Evolutionary conservation across 768 basidiomycete genomes (phyloP), one percentile per base, ranked within the genome.

Genomic region (Boletus patriciae): DNA sequence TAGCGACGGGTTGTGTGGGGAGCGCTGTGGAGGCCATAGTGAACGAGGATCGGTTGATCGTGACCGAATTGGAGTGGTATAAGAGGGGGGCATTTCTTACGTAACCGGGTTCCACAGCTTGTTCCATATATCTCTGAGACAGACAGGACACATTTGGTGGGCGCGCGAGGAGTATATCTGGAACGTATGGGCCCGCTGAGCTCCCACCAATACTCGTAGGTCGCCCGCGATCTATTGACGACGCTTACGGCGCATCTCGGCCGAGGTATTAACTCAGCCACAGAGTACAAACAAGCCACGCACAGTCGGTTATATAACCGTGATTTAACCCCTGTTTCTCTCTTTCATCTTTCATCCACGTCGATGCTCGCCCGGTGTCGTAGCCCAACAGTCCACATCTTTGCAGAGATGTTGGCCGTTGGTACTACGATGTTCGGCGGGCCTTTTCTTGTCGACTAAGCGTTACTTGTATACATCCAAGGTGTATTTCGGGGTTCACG

Each of bases 381-480:
- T 62, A 62, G 62, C 56, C 56, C 61, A 59, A 59, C 52, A 58
- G 56, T 62, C 60, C 60, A 65, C 63, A 65, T 55, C 55, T 9
- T 11, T 29, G 25, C 49, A 46, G 18, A 31, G 45, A 4, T 55
- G 63, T 50, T 6, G 55, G 41, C 50, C 4, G 55, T 47, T 50
- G 50, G 51, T 18, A 33, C 54, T 65, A 65, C 56, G 63, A 61
- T 12, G 23, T 33, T 55, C 23, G 40, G 36, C 42, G 29, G n/a
- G 46, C 23, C 19, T n/a, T 15, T 5, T 9, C 21, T 37, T 23
- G 29, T 31, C 27, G 10, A 45, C 23, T 3, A 18, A 25, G 4
- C 44, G 3, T 27, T 44, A 11, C n/a, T 19, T 19, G 27, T 29
- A 29, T 29, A 29, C 29, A 7, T 10, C 7, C 29, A 7, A 29